phyloP scores from a whole-genome alignment of 1,284 basidiomycete genomes.

The Lentinula novae-zelandiae region DNA sequence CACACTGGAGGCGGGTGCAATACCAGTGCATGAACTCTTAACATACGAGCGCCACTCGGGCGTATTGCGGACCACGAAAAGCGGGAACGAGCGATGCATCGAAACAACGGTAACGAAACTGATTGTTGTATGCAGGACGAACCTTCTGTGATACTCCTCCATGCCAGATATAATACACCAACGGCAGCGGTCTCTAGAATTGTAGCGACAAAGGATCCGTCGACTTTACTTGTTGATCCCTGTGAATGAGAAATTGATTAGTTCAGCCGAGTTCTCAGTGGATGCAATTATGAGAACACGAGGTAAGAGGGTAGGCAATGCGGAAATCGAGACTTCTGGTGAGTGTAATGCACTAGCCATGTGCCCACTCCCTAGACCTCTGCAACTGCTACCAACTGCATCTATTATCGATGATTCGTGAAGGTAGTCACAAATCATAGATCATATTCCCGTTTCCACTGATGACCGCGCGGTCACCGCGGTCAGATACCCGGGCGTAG shows the following conservation, averaged over 20 bases:
- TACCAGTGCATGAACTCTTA: neutral
- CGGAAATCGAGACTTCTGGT: no score
- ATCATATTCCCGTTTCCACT: no score
- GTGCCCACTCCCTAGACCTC: no score
- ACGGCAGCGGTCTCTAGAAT: conserved; percentile 71
- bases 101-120: neutral
- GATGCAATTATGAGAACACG: no score
- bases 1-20: neutral
- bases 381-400: no score
- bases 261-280: neutral
- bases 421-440: no score
- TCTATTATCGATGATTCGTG: no score
- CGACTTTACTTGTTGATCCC: conserved; percentile 64
- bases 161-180: conserved; percentile 68
- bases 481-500: neutral
- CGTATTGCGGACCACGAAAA: no score
- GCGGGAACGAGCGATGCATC: no score
- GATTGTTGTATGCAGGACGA: conserved; percentile 23
- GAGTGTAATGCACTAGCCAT: no score
- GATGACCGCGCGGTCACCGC: neutral
- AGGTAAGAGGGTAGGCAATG: neutral
- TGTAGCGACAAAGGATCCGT: conserved; percentile 81
- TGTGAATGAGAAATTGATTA: conserved; percentile 19
- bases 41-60: neutral
- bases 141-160: conserved; percentile 86